Evolutionary conservation across 1,139 yeast genomes (phyloP), one percentile per base, ranked within the genome.

Genomic region (Saccharomyces hybrid): DNA sequence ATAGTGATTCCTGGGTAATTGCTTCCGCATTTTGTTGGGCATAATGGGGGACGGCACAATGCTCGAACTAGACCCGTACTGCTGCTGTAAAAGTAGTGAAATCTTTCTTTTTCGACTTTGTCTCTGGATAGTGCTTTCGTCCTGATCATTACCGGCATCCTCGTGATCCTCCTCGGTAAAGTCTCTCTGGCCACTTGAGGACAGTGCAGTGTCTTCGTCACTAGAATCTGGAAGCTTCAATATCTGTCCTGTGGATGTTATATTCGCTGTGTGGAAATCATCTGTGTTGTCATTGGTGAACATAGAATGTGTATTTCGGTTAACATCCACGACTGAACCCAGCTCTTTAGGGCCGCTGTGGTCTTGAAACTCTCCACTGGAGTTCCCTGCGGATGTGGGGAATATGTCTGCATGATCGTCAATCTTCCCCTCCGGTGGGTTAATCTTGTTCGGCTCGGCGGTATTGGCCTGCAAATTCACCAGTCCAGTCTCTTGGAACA

Each of bases 51-150:
- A 64, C 16, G 67, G 66, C 47, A 63, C 52, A 16, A 58, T 61
- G 46, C 66, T 63, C n/a, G 67, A 65, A 50, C 68, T 64, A 11
- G 71, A 67, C 8, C 67, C 70, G 56, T 64, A 69, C 52, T 66
- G 67, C 55, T 66, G 67, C 55, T 67, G 71, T 46, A 69, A 54
- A 49, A 64, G 55, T 48, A 68, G 49, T 49, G 72, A 69, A 11
- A 67, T 63, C 50, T 68, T 68, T 44, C 71, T 61, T 54, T 64
- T 64, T 30, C 66, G 63, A 30, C 63, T 59, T 49, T 66, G 69
- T 42, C 65, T 59, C 55, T 66, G 69, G 47, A 64, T 51, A 2
- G 68, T 63, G 50, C 68, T 66, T 25, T 61, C 65, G 47, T 60
- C 56, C 34, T 53, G 50, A 47, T 52, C 52, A 38, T 48, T 41